Evolutionary conservation across 306 rosid species (phyloP).

Genomic region (Cyclanthera cordifolia): DNA sequence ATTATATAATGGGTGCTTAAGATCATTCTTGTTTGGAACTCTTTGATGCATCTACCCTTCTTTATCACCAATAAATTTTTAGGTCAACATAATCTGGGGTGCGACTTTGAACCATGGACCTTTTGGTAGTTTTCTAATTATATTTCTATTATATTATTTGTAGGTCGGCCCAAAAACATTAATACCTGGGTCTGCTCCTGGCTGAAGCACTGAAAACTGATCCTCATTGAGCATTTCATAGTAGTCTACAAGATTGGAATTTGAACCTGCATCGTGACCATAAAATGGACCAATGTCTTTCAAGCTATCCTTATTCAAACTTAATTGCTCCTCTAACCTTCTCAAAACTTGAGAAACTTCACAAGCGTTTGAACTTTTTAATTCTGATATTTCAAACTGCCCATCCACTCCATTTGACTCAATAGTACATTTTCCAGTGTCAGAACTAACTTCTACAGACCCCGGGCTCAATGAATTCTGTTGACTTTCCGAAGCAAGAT

Average conservation of each 20-base stretch:
- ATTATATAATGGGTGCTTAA: no score
- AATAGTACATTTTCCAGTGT: conserved; percentile 20
- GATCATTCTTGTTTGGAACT: no score
- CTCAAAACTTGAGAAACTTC: conserved; percentile 57
- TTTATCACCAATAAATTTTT: no score
- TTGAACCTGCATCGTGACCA: conserved; percentile 22
- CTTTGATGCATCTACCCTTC: no score
- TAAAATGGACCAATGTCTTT: conserved; percentile 27
- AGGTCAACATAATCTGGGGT: no score
- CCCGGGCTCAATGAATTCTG: conserved; percentile 56
- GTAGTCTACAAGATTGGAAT: conserved; percentile 25
- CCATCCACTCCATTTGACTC: conserved; percentile 31
- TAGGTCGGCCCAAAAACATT: no score
- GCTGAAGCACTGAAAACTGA: conserved; percentile 27
- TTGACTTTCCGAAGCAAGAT: conserved; percentile 44
- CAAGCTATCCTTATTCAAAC: conserved; percentile 45
- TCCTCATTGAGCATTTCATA: conserved; percentile 31
- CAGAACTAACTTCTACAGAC: conserved; percentile 58
- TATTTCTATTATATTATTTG: no score
- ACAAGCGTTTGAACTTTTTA: conserved; percentile 19
- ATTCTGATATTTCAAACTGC: conserved; percentile 26
- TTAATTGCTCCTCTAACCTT: conserved; percentile 60
- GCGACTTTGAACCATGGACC: no score
- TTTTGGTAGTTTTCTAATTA: no score
- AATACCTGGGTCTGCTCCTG: no score